Percentiles rank a stretch among this genome's conserved stretches.
These are phyloP conservation scores for Coniochaeta sp. DNA, from an alignment of 2,329 filamentous ascomycete species.

Conservation along the genomic window DNA sequence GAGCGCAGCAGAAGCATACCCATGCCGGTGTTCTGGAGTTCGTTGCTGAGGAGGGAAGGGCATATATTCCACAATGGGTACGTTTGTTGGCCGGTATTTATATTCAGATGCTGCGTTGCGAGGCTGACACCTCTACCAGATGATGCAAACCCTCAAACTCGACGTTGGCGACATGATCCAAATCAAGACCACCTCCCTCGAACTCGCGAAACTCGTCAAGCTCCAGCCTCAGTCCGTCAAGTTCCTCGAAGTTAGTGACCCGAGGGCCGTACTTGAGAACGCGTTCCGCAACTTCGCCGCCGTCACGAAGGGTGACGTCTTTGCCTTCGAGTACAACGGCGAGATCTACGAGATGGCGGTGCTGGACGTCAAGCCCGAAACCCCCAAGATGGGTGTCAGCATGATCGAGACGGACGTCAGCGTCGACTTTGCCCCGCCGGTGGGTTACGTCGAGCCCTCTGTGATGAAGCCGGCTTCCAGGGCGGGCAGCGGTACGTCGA, in stretches of 20 bases:
- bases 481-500: constrained; percentile 70
- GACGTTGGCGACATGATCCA: constrained; percentile 93
- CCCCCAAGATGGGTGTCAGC: constrained; percentile 76
- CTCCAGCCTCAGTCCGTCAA: constrained; percentile 87
- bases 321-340: constrained; percentile 96
- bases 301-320: constrained; percentile 86
- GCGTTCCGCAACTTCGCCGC: constrained; percentile 95
- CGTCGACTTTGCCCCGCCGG: constrained; percentile 89
- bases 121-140: constrained; percentile 38
- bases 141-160: constrained; percentile 86
- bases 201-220: constrained; percentile 88
- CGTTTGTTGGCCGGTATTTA: constrained; percentile 17
- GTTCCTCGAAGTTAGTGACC: constrained; percentile 95
- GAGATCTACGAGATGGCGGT: constrained; percentile 89
- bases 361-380: constrained; percentile 83
- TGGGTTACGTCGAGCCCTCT: constrained; percentile 85
- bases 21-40: constrained; percentile 97
- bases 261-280: constrained; percentile 93
- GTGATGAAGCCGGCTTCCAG: constrained; percentile 31
- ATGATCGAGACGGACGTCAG: constrained; percentile 95
- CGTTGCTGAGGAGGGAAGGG: constrained; percentile 92
- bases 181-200: constrained; percentile 88
- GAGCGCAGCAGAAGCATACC: constrained; percentile 69
- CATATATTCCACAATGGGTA: constrained; percentile 94
- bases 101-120: no score